These are phyloP conservation scores for Rubia balearica DNA, from an alignment of 305 asterid species.

Conservation along the genomic window DNA sequence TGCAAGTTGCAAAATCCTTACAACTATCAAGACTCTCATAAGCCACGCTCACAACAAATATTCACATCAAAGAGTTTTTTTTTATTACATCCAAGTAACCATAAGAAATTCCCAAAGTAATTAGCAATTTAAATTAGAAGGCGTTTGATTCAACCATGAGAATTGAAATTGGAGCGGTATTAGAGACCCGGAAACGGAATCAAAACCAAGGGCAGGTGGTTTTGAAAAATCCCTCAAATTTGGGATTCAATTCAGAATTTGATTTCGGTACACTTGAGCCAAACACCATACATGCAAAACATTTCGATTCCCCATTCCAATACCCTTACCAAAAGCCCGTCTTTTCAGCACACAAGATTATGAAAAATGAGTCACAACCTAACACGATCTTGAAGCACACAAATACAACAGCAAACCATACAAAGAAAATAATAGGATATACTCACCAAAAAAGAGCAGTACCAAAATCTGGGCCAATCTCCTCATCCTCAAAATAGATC, in stretches of 20 bases:
- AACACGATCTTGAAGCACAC: background rate
- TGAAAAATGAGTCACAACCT: background rate
- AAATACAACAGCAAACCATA: background rate
- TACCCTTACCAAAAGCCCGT: background rate
- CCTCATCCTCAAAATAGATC: slow-evolving; percentile 12
- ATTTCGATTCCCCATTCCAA: background rate
- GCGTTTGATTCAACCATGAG: background rate
- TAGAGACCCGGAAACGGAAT: background rate
- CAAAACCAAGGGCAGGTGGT: background rate
- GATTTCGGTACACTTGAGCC: background rate
- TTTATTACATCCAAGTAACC: background rate
- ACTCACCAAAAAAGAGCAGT: slow-evolving; percentile 51
- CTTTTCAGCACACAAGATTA: background rate
- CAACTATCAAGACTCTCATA: background rate
- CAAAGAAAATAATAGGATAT: background rate
- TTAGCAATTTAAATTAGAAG: background rate
- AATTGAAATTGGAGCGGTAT: background rate
- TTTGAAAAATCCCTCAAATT: background rate
- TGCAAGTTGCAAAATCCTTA: slow-evolving; percentile 17
- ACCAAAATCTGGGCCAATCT: slow-evolving; percentile 33
- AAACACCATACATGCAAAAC: background rate
- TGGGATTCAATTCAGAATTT: background rate
- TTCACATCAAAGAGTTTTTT: background rate
- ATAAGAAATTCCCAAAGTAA: background rate
- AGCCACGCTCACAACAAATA: background rate